Evolutionary conservation across 2,329 filamentous ascomycete species (phyloP).

Genomic region (Neofusicoccum kwambonambiense): DNA sequence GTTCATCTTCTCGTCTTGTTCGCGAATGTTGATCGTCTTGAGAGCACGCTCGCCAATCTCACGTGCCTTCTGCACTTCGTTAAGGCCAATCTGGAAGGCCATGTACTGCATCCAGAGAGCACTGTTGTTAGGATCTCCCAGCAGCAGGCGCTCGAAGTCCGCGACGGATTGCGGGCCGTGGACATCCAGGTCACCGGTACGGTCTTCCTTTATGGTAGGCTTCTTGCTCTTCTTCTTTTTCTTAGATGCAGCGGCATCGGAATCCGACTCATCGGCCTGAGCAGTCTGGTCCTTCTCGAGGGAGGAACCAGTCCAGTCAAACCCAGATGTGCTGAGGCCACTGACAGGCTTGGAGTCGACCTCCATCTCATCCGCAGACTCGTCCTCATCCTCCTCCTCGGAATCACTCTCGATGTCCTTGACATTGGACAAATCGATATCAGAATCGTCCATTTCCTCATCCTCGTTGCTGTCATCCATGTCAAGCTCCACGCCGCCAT

Average conservation of each 20-base stretch:
- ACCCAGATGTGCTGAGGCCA: slow-evolving; percentile 71
- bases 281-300: slow-evolving; percentile 52
- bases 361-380: slow-evolving; percentile 47
- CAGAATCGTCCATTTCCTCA: slow-evolving; percentile 37
- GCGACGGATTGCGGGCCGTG: slow-evolving; percentile 85
- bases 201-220: slow-evolving; percentile 77
- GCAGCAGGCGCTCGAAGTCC: slow-evolving; percentile 89
- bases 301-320: slow-evolving; percentile 79
- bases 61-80: slow-evolving; percentile 83
- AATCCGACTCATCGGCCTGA: slow-evolving; percentile 52
- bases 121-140: slow-evolving; percentile 91
- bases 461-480: slow-evolving; percentile 42
- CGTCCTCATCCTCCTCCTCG: slow-evolving; percentile 32
- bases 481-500: slow-evolving; percentile 48
- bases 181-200: slow-evolving; percentile 85
- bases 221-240: slow-evolving; percentile 77
- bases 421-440: slow-evolving; percentile 46
- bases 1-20: slow-evolving; percentile 90
- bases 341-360: slow-evolving; percentile 39
- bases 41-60: slow-evolving; percentile 89
- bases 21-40: slow-evolving; percentile 84
- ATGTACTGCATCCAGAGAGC: slow-evolving; percentile 95
- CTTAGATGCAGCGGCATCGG: slow-evolving; percentile 51
- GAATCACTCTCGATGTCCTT: slow-evolving; percentile 35
- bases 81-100: slow-evolving; percentile 94